Evolutionary conservation across 768 basidiomycete species (phyloP).

Genomic region (Leccinum pellstonianum): DNA sequence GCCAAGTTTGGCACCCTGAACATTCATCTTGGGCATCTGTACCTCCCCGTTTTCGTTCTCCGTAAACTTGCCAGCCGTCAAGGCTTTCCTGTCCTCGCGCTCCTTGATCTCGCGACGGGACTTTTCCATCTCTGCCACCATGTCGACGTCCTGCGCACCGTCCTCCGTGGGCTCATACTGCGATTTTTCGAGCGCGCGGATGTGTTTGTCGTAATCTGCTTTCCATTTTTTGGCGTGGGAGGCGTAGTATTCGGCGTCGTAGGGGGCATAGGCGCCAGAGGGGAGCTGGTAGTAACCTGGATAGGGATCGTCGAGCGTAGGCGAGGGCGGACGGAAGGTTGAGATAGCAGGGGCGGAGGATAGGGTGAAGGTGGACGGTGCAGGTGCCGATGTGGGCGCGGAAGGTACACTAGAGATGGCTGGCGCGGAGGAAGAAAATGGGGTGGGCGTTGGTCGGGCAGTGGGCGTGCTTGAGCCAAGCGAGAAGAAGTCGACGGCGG

Average conservation of each 20-base stretch:
- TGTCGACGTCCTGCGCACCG: slow-evolving; percentile 60
- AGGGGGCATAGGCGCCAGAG: slow-evolving; percentile 73
- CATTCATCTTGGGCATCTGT: slow-evolving; percentile 76
- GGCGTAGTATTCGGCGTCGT: slow-evolving; percentile 69
- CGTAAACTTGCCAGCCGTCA: slow-evolving; percentile 59
- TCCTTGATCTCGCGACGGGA: slow-evolving; percentile 74
- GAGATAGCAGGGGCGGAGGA: slow-evolving; percentile 72
- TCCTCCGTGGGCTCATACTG: slow-evolving; percentile 48
- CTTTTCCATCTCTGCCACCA: slow-evolving; percentile 72
- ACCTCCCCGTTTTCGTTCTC: slow-evolving; percentile 40
- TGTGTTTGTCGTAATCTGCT: slow-evolving; percentile 64
- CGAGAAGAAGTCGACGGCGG: slow-evolving; percentile 66
- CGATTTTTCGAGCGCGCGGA: slow-evolving; percentile 72
- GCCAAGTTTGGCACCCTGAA: slow-evolving; percentile 73
- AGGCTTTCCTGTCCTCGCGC: slow-evolving; percentile 70
- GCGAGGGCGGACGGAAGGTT: slow-evolving; percentile 69
- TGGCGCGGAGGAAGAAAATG: slow-evolving; percentile 3
- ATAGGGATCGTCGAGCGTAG: slow-evolving; percentile 71
- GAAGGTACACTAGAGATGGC: slow-evolving; percentile 45
- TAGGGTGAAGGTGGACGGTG: slow-evolving; percentile 55
- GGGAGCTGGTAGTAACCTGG: slow-evolving; percentile 87
- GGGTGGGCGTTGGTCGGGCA: slow-evolving; percentile 5
- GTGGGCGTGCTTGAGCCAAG: slow-evolving; percentile 40
- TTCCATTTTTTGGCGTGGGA: slow-evolving; percentile 74
- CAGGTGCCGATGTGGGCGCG: slow-evolving; percentile 73